A percentile compares a stretch with the other conserved stretches of the same genome.
Evolutionary conservation across 2,329 filamentous ascomycete species (phyloP).

Genomic region (Thermothelomyces thermophilus): DNA sequence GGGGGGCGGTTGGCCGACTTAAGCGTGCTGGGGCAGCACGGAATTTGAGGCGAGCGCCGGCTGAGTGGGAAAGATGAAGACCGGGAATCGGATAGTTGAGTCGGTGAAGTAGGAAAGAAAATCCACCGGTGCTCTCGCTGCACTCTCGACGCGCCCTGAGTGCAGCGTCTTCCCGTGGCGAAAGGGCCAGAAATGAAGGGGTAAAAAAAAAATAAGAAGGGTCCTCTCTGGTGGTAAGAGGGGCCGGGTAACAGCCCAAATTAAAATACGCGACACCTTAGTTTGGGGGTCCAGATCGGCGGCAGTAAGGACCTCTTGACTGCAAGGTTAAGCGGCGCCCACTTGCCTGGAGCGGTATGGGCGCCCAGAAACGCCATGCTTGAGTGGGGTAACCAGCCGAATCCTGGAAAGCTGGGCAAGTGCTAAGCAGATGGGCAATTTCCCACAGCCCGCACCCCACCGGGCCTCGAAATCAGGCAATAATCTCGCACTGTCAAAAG

Average conservation of each 20-base stretch:
- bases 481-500: conserved; percentile 15
- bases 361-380: conserved; percentile 17
- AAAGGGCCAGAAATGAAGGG: conserved; percentile 10
- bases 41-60: conserved; percentile 1
- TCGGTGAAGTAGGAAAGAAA: conserved; percentile 1
- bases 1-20: conserved; percentile 6
- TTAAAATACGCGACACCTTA: conserved; percentile 18
- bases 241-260: conserved; percentile 20
- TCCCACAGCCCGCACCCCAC: conserved; percentile 10
- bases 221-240: conserved; percentile 21
- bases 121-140: conserved; percentile 14
- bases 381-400: conserved; percentile 14
- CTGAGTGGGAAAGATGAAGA: neutral
- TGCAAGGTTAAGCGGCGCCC: conserved; percentile 18
- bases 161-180: conserved; percentile 20
- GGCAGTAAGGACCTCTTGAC: conserved; percentile 11
- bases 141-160: conserved; percentile 17
- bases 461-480: neutral
- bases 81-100: conserved; percentile 4
- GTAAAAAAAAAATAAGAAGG: too few species aligned
- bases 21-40: conserved; percentile 13
- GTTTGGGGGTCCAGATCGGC: conserved; percentile 20
- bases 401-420: conserved; percentile 16
- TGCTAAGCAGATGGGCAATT: conserved; percentile 13
- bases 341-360: conserved; percentile 17